Evolutionary conservation across 352 stramenopile species (phyloP).

Genomic region (Aphanomyces stellatus): DNA sequence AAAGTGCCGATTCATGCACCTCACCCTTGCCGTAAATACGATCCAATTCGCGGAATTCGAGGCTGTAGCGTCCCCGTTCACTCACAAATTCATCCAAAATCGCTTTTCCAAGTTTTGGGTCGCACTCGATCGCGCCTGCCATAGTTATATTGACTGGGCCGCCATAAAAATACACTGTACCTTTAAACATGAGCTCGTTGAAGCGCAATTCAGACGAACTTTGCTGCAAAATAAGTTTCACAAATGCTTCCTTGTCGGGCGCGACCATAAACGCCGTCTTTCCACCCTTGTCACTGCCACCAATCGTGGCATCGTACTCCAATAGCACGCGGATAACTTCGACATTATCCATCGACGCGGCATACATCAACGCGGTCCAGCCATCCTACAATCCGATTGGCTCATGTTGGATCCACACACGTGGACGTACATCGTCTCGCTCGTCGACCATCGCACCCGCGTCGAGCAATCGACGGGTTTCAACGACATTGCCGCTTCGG

Average conservation of each 20-base stretch:
- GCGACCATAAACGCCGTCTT: constrained; percentile 20
- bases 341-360: constrained; percentile 8
- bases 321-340: constrained; percentile 7
- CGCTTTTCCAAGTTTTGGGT: constrained; percentile 16
- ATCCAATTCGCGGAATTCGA: constrained; percentile 19
- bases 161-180: neutral
- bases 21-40: constrained; percentile 15
- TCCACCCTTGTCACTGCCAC: constrained; percentile 16
- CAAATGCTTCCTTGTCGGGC: constrained; percentile 16
- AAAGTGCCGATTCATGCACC: constrained; percentile 7
- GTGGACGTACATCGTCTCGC: constrained; percentile 1
- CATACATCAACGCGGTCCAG: constrained; percentile 19
- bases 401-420: neutral
- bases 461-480: neutral
- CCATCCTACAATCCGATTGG: constrained; percentile 12
- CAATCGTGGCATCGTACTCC: constrained; percentile 3
- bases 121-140: constrained; percentile 13
- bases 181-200: constrained; percentile 20
- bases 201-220: constrained; percentile 15
- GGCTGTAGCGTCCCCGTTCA: constrained; percentile 10
- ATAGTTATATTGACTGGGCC: neutral
- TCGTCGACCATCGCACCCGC: constrained; percentile 1
- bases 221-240: constrained; percentile 13
- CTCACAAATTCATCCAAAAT: constrained; percentile 18
- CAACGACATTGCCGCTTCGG: constrained; percentile 12